Base-by-base conservation (phyloP, 768 basidiomycete genomes). In the Leccinum incarnatum region DNA sequence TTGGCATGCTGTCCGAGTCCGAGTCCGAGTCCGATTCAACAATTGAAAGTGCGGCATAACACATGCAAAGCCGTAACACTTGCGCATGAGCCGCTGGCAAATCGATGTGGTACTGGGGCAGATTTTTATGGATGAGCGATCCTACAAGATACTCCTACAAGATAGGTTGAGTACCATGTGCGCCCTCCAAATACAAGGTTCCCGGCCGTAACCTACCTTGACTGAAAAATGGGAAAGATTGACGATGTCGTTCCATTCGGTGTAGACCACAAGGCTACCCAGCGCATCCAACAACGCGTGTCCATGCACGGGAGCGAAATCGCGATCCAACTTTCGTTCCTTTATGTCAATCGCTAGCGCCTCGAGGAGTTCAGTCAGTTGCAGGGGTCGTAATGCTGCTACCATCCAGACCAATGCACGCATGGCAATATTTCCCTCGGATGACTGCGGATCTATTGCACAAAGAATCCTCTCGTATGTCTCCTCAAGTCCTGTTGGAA, bases 381-480 rank as follows among this genome's bases (percentile, higher is more conserved):
- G 15, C 2, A 67, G 23, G 11, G 60, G 60, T 15, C 54, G 53
- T 21, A 62, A 27, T 12, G 62, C 48, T 27, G 53, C 54, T 2
- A 67, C 59, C 2, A 67, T 58, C 66, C 66, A 67, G 17, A 46
- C 23, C 17, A 67, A 34, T 3, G 63, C 49, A 5, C 60, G 60
- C 2, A 2, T 32, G 3, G 52, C 61, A 5, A 62, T 2, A 1
- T 21, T 53, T 29, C 47, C 56, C 5, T 60, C 53, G 1, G 55
- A 49, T 19, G 50, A 29, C 8, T 30, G 45, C 19, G 19, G 29
- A 23, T 60, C 46, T 1, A 67, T 58, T 6, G 8, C 36, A 14
- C 46, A n/a, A 1, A 67, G 50, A 19, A 67, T 67, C 17, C 62
- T 58, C 17, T 67, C 60, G 17, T 67, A 67, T 1, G 62, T 67